These are phyloP conservation scores for Psilocybe tampanensis DNA, from an alignment of 768 basidiomycete species.

Conservation along the genomic window DNA sequence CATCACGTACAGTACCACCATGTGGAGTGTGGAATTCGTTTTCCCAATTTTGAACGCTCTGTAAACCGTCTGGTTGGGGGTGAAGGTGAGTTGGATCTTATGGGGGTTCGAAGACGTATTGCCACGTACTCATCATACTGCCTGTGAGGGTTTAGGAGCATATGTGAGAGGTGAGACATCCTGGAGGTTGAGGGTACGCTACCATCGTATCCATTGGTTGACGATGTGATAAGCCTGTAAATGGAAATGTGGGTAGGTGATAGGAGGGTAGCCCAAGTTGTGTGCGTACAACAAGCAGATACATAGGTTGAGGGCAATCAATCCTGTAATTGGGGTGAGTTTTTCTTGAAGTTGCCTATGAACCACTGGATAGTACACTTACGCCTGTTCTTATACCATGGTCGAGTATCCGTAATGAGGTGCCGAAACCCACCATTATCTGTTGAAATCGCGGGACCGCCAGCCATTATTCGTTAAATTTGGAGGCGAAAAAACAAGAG, in stretches of 20 bases:
- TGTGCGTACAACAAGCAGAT: constrained; percentile 51
- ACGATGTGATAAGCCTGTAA: constrained; percentile 57
- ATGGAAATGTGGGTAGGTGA: constrained; percentile 16
- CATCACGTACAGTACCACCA: constrained; percentile 34
- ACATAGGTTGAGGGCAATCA: constrained; percentile 57
- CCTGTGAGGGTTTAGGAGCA: constrained; percentile 28
- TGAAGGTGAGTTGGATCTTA: not conserved
- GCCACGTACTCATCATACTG: constrained; percentile 57
- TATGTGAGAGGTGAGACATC: not conserved
- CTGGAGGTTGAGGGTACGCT: too few relatives aligned
- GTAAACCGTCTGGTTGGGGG: constrained; percentile 46
- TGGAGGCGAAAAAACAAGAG: not conserved
- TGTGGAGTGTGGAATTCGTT: constrained; percentile 52
- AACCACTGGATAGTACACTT: constrained; percentile 8
- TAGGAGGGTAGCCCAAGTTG: not conserved
- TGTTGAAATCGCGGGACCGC: constrained; percentile 38
- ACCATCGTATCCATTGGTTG: constrained; percentile 61
- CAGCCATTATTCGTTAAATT: constrained; percentile 40
- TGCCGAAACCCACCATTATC: constrained; percentile 39
- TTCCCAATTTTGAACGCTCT: constrained; percentile 59
- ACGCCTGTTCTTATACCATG: constrained; percentile 65
- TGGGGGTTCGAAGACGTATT: not conserved
- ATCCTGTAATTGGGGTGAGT: constrained; percentile 29
- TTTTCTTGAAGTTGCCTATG: not conserved
- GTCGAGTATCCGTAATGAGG: constrained; percentile 49